Base-by-base conservation (phyloP, 495 filamentous ascomycete species). In the Articulospora tetracladia region DNA sequence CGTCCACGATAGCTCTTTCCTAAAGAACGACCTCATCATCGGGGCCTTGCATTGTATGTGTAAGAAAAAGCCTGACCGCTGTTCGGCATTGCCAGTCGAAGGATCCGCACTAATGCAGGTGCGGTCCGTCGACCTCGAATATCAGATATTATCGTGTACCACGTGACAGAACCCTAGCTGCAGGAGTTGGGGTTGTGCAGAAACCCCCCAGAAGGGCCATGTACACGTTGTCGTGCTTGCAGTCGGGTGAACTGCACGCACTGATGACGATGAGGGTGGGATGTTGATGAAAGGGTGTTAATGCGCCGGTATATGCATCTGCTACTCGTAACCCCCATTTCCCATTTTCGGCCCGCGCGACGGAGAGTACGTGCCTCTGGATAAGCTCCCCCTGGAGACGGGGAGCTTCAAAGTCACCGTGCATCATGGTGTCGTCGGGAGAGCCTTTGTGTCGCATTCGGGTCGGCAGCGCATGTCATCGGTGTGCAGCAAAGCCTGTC, bases 131-230 rank as follows among this genome's bases (percentile, higher is more conserved):
- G 15, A 44, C 30, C 15, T 34, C 30, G 6, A 7, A 44, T 11
- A 39, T 55, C 15, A 24, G 55, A 58, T 44, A 58, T 30, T 28
- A 49, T 55, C 53, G 10, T 55, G 32, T 55, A 22, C 53, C 53
- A 55, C 53, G 53, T 55, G 53, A 55, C 30, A 44, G 32, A 20
- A 17, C 32, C 32, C 20, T 44, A n/a, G 39, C 39, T 44, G 39
- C 39, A 44, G 30, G 30, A 34, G 30, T 6, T 34, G 30, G 15
- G 39, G 39, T 44, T 12, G 17, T 17, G 10, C n/a, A 11, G 11
- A 19, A 44, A 19, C 39, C 39, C 39, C 4, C 4, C 4, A 44
- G 11, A 44, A 19, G 11, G 8, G 7, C n/a, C 7, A 17, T 19
- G 15, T 11, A 44, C 39, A 44, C 39, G 39, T 44, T 19, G 39